Base-by-base conservation (phyloP, 2,329 filamentous ascomycete genomes). In the Aspergillus fumigatus region DNA sequence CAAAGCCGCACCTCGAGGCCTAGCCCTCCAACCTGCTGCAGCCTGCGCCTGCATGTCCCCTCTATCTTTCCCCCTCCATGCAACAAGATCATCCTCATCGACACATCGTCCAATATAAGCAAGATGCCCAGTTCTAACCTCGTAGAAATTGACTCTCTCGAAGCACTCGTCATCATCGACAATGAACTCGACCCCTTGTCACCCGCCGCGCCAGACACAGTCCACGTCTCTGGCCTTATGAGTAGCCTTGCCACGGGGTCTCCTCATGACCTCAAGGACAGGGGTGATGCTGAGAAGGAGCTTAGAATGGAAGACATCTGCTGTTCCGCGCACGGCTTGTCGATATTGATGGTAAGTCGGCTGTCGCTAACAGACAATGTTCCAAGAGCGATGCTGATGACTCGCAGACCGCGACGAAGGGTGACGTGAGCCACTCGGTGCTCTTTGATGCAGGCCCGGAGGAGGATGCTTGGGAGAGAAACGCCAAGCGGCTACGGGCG, bases 121-220 rank as follows among this genome's bases (percentile, higher is more conserved):
- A 51, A 51, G 3, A 58, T 58, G 56, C 43, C 64, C 2, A 21
- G 41, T 3, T 23, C 66, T 10, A 54, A 60, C 40, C 64, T 76
- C 43, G 67, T 71, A 50, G 75, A 78, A 59, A 59, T 80, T n/a
- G 78, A 80, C 65, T 67, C 70, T 4, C 70, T 83, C 27, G 78
- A 82, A 35, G 76, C 80, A 25, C 67, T 74, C 4, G 74, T 82
- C 32, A 77, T 84, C 56, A 75, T 84, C 55, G 79, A 82, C 66
- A 80, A 84, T 70, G 81, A 84, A 58, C 70, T 83, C 45, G 80
- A 84, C 60, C 75, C 79, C 3, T 75, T 83, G 56, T 82, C 80
- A 1, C 74, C 77, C 1, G 72, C 75, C 19, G 70, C 77, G 0
- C 74, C 77, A 21, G 70, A 76, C 7, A 75, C 73, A 1, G 72